Percentiles rank a stretch among this genome's conserved stretches.
Conservation (phyloP, 176 grass and related monocot species). For the Oryza australiensis region DNA sequence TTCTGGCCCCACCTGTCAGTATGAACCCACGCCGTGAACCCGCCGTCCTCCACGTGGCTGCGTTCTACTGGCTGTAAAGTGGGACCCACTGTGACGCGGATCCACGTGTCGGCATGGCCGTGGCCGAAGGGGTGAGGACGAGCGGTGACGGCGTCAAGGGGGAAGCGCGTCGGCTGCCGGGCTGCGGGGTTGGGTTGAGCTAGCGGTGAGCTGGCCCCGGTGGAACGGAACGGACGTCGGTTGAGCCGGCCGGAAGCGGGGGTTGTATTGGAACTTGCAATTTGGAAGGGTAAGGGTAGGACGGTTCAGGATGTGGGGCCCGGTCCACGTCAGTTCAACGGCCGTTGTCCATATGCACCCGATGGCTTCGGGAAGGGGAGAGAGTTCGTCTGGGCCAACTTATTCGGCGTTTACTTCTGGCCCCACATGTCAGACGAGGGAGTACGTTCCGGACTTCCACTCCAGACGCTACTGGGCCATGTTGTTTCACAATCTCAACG, state of each 20-base stretch:
- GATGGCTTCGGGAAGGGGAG: not conserved
- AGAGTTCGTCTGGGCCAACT: not conserved
- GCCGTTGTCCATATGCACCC: not conserved
- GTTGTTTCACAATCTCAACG: not conserved
- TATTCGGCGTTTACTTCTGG: not conserved
- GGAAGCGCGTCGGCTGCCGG: not conserved
- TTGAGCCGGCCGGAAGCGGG: not conserved
- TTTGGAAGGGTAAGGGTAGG: too few relatives aligned
- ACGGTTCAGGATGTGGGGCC: not conserved
- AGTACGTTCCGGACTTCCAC: too few relatives aligned
- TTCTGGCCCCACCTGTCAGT: not conserved
- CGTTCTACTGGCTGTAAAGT: not conserved
- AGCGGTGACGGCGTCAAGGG: constrained; percentile 35
- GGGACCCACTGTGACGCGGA: not conserved
- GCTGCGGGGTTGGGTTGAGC: constrained; percentile 2
- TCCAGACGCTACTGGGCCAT: not conserved
- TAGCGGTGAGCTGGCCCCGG: constrained; percentile 39
- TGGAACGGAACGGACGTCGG: not conserved
- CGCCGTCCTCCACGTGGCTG: constrained; percentile 1
- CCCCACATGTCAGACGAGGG: not conserved
- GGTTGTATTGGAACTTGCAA: too few relatives aligned
- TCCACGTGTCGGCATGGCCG: not conserved
- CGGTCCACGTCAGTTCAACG: not conserved
- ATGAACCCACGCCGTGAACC: too few relatives aligned
- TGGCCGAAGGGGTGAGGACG: not conserved